These are phyloP conservation scores for Clonostachys solani DNA, from an alignment of 2,329 filamentous ascomycete genomes.

Conservation along the genomic window DNA sequence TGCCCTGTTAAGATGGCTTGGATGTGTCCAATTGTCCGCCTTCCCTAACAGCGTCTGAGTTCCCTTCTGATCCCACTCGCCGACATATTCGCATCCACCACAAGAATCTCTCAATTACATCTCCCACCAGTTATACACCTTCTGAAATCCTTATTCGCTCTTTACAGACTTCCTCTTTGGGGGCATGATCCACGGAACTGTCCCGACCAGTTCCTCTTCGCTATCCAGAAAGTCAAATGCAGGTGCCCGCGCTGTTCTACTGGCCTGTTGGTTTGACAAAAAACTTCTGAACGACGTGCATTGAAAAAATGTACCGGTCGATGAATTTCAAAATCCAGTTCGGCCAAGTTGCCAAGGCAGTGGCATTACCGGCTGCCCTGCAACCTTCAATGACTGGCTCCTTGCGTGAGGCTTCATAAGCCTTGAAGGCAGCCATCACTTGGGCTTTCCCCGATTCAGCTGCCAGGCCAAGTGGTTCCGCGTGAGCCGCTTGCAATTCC, in stretches of 20 bases:
- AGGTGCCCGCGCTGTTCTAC: constrained; percentile 3
- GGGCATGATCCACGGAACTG: constrained; percentile 12
- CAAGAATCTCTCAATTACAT: no score
- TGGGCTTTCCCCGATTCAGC: constrained; percentile 2
- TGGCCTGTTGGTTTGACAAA: constrained; percentile 5
- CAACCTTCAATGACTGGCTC: constrained; percentile 1
- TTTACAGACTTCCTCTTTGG: no score
- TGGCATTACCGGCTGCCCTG: neutral
- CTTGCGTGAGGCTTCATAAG: constrained; percentile 4
- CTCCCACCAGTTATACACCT: no score
- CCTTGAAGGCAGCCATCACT: neutral
- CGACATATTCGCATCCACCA: no score
- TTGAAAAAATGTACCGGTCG: constrained; percentile 12
- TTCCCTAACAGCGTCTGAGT: no score
- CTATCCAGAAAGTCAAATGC: constrained; percentile 16
- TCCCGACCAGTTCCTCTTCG: constrained; percentile 5
- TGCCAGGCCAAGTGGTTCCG: neutral
- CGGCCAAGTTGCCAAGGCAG: constrained; percentile 2
- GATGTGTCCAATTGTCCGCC: no score
- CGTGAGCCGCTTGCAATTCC: constrained; percentile 4
- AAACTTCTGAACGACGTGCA: constrained; percentile 4
- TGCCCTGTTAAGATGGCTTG: no score
- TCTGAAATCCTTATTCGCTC: no score
- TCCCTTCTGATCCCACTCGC: no score
- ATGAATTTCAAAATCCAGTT: neutral